Percentiles rank a stretch among this genome's conserved stretches.
phyloP scores from a whole-genome alignment of 345 rosid species.

The Reutealis trisperma region DNA sequence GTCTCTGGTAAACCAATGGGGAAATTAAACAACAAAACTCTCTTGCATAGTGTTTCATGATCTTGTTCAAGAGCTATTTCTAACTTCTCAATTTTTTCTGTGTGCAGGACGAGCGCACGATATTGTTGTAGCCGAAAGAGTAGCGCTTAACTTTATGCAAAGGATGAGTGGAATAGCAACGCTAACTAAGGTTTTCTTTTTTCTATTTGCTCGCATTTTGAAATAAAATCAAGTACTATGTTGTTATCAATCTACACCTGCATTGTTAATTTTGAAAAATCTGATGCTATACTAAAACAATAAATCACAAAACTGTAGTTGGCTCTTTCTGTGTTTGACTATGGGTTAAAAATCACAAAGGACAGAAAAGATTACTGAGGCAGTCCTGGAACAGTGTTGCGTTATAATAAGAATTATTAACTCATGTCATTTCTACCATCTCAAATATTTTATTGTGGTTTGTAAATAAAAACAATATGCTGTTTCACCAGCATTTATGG shows the following conservation, averaged over 20 bases:
- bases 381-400: neutral
- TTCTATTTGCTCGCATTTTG: neutral
- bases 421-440: neutral
- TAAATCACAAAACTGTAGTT: neutral
- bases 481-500: neutral
- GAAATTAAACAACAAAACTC: neutral
- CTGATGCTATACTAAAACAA: neutral
- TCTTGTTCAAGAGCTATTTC: neutral
- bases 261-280: neutral
- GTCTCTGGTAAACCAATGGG: constrained; percentile 53
- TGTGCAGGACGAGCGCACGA: constrained; percentile 73
- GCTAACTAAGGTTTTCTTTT: constrained; percentile 65
- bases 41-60: neutral
- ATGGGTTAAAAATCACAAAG: constrained; percentile 3
- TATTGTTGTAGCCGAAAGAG: constrained; percentile 88
- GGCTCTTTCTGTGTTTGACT: neutral
- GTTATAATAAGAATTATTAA: neutral
- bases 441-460: neutral
- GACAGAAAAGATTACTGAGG: neutral
- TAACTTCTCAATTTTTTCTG: neutral
- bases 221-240: neutral
- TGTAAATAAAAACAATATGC: neutral
- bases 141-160: constrained; percentile 92
- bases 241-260: neutral
- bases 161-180: constrained; percentile 99